Evolutionary conservation across 257 asterid species (phyloP).

Genomic region (Agastache rugosa): DNA sequence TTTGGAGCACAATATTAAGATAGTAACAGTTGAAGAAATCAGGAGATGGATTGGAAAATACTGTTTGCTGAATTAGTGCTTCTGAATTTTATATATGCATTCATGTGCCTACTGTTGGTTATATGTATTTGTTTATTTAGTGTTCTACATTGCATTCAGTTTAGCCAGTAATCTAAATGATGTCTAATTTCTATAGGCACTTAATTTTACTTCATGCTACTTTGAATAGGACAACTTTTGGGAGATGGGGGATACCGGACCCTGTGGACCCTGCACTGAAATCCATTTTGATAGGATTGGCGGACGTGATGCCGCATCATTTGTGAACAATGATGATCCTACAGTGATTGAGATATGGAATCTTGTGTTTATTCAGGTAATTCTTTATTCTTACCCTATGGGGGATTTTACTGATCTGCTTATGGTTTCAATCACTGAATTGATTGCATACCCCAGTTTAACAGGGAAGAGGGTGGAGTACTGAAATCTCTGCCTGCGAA

Average conservation of each 20-base stretch:
- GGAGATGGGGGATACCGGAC: slow-evolving; percentile 99
- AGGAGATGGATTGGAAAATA: slow-evolving; percentile 6
- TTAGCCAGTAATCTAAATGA: slow-evolving; percentile 21
- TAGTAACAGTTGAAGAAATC: slow-evolving; percentile 11
- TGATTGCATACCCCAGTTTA: slow-evolving; percentile 61
- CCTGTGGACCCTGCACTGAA: slow-evolving; percentile 99
- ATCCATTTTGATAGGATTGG: slow-evolving; percentile 96
- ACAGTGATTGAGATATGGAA: slow-evolving; percentile 99
- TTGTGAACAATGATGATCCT: slow-evolving; percentile 94
- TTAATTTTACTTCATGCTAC: background rate
- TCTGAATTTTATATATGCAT: slow-evolving; percentile 14
- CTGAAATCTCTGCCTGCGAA: slow-evolving; percentile 90
- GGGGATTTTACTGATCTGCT: slow-evolving; percentile 18
- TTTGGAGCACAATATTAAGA: slow-evolving; percentile 6
- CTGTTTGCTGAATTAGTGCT: slow-evolving; percentile 13
- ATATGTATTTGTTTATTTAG: slow-evolving; percentile 9
- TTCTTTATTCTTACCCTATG: slow-evolving; percentile 26
- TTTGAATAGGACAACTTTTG: slow-evolving; percentile 85
- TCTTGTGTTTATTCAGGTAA: slow-evolving; percentile 95
- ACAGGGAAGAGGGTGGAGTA: slow-evolving; percentile 88
- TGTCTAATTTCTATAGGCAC: slow-evolving; percentile 15
- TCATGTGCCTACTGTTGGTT: background rate
- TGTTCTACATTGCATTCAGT: slow-evolving; percentile 2
- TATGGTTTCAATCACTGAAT: slow-evolving; percentile 23
- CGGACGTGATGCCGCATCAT: slow-evolving; percentile 83